Evolutionary conservation across 2,329 filamentous ascomycete species (phyloP).

Genomic region (Zasmidium citrigriseum): DNA sequence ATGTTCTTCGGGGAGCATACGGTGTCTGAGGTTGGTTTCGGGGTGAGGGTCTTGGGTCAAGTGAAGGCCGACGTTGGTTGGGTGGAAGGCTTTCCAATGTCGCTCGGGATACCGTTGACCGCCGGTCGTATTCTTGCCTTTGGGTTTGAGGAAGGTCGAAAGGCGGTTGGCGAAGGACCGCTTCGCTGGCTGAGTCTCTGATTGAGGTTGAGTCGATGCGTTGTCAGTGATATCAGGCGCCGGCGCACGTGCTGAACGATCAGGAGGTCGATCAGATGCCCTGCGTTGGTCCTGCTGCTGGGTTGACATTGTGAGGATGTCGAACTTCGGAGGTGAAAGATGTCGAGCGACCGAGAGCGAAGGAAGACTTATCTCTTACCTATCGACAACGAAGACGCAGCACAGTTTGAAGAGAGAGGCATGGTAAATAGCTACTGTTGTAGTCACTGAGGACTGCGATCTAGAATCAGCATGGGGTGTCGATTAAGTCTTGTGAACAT

Average conservation of each 20-base stretch:
- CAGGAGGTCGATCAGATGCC: background rate
- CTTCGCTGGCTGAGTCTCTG: background rate
- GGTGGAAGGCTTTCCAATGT: background rate
- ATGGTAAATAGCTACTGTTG: background rate
- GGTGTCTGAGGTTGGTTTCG: background rate
- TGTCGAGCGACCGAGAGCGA: background rate
- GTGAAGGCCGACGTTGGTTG: constrained; percentile 1
- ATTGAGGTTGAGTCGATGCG: background rate
- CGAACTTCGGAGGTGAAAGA: background rate
- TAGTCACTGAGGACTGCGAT: background rate
- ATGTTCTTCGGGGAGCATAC: constrained; percentile 2
- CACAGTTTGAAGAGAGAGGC: background rate
- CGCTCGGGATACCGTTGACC: background rate
- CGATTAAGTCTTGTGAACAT: background rate
- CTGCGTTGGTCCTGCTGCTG: background rate
- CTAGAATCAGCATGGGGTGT: background rate
- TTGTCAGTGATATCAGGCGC: background rate
- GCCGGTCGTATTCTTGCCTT: background rate
- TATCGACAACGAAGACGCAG: too few species aligned
- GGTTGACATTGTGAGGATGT: background rate
- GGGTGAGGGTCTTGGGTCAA: constrained; percentile 1
- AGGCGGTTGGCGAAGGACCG: background rate
- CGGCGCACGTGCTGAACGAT: background rate
- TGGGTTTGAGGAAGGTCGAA: background rate
- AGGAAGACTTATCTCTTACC: background rate